phyloP scores from a whole-genome alignment of 1,284 basidiomycete genomes.

The Tilletia indica region DNA sequence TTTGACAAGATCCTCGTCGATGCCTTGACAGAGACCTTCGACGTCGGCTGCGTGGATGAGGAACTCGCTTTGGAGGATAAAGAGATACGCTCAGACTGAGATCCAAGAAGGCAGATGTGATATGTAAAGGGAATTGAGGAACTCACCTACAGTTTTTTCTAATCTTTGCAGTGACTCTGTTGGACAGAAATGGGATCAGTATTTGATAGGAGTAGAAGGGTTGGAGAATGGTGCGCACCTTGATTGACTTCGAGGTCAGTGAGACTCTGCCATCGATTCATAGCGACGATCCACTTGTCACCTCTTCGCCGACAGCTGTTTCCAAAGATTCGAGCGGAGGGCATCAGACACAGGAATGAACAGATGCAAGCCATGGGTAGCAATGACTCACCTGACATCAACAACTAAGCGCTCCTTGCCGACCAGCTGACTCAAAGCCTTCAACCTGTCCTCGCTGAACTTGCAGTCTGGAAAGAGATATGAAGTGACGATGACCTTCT shows the following conservation, averaged over 20 bases:
- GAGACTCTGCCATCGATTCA: conserved; percentile 98
- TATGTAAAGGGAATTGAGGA: neutral
- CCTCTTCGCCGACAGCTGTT: conserved; percentile 76
- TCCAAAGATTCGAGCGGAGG: too few relatives aligned
- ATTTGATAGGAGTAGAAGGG: too few relatives aligned
- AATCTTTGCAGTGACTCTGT: conserved; percentile 6
- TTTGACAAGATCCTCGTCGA: conserved; percentile 83
- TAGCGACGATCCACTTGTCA: conserved; percentile 86
- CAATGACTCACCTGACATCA: conserved; percentile 69
- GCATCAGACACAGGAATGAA: conserved; percentile 7
- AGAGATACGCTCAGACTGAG: conserved; percentile 11
- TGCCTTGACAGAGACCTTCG: conserved; percentile 93
- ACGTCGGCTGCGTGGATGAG: conserved; percentile 96
- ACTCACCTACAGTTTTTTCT: conserved; percentile 18
- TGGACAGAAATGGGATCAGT: neutral
- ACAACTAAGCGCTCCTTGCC: conserved; percentile 88
- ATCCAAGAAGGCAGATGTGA: conserved; percentile 5
- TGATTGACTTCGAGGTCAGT: conserved; percentile 88
- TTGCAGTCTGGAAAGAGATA: conserved; percentile 81
- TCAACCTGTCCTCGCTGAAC: conserved; percentile 75
- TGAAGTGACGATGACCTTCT: conserved; percentile 97
- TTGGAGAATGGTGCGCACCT: conserved; percentile 60
- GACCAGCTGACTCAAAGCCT: conserved; percentile 66
- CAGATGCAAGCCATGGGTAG: conserved; percentile 27
- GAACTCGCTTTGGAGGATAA: conserved; percentile 69